Evolutionary conservation across 2,329 filamentous ascomycete species (phyloP), one percentile per base, ranked within the genome.

Genomic region (Sarocladium oryzae): DNA sequence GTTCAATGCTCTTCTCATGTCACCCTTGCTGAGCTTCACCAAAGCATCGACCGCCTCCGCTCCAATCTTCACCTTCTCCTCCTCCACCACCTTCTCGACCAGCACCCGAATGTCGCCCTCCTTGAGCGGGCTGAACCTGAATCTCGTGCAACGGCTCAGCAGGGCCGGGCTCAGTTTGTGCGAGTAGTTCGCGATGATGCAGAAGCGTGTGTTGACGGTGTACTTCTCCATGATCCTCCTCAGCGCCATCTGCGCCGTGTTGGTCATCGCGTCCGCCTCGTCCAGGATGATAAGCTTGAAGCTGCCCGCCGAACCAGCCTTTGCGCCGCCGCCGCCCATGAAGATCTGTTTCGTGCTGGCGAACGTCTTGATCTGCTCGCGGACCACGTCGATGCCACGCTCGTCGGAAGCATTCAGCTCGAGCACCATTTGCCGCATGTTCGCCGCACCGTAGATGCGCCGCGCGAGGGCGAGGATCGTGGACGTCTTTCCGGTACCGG

Each of bases 221-320:
- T 99, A 99, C 72, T 96, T 96, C 66, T 99, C 93, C 93, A 99
- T 99, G 64, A 99, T 97, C 45, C 93, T 78, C 55, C 93, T 82
- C 51, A 99, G 75, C 0, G 93, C 93, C 92, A 99, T 99, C 70
- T 99, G 93, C 5, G 93, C 93, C 1, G 92, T 95, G 51, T 89
- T 87, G n/a, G 93, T 99, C 93, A 99, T 99, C 51, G 93, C 93
- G 67, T 99, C 93, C n/a, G 93, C 93, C 74, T 99, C 93, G 68
- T 99, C 93, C 4, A 99, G 81, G 51, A 99, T 89, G 64, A 99
- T 97, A 59, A 99, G 82, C 74, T 99, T 99, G 76, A 87, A 99
- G 3, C 81, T 81, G 0, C 88, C 89, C 23, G 92, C 69, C 11
- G 78, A 70, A 28, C 71, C 62, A 20, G 66, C 54, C 49, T 63